Base-by-base conservation (phyloP, 2,329 filamentous ascomycete species). In the Boeremia exigua region DNA sequence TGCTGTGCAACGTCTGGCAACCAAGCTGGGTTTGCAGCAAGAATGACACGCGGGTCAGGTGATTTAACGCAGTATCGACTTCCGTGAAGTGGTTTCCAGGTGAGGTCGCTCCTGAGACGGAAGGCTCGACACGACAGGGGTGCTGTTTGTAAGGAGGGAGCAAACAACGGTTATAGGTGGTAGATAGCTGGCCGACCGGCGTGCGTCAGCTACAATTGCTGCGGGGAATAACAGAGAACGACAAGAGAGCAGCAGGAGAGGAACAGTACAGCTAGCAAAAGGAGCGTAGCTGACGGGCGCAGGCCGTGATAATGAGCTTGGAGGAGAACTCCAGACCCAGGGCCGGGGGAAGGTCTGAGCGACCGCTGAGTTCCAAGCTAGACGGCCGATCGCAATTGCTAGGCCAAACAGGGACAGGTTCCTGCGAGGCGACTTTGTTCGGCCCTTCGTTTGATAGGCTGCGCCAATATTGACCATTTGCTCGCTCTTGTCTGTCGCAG, bases 341-440 rank as follows among this genome's bases (percentile, higher is more conserved):
- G 56, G 50, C 55, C 56, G 50, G 48, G 45, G 40, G 48, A 53
- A 60, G 62, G 61, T 59, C 58, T 62, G 62, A 64, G 64, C 63
- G 40, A 54, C 43, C 54, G 54, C 48, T 57, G 57, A 50, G 56
- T 58, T 53, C 57, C 58, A 50, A 36, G 40, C 46, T 56, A 56
- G 46, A 47, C 47, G 42, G 53, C 47, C 53, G 53, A 56, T 51
- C 47, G 47, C 19, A 30, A 30, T 14, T 43, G 48, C 53, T 56
- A 56, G 30, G 8, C 53, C 47, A 36, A 47, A 56, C 23, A 4
- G 28, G 43, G 53, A 14, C 6, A 15, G 12, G 25, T 38, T 32
- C 39, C 42, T 56, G 53, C 46, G 36, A 51, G 38, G 37, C 42
- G 37, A 47, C 42, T 17, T 43, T 48, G 30, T 30, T 56, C 53